Evolutionary conservation across 78 protist species (phyloP), one percentile per base, ranked within the genome.

Genomic region (Trichosphaerium sp.): DNA sequence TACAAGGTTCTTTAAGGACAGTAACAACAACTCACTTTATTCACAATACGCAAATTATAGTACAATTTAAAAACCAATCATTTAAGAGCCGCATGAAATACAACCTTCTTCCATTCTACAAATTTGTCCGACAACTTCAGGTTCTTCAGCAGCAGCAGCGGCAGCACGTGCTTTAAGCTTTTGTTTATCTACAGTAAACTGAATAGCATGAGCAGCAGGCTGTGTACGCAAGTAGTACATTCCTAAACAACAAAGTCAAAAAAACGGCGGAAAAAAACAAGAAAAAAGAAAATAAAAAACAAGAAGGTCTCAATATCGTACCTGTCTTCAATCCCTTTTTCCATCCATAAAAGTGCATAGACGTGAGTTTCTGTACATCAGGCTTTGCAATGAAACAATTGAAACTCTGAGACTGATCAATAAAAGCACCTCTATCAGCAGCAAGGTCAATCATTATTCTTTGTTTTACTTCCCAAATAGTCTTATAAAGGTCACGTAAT

Each of bases 281-380:
- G n/a, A n/a, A n/a, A n/a, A n/a, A n/a, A n/a, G n/a, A n/a, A n/a
- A n/a, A n/a, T n/a, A n/a, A n/a, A n/a, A n/a, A n/a, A n/a, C n/a
- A n/a, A n/a, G n/a, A n/a, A n/a, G n/a, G n/a, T n/a, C n/a, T n/a
- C n/a, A n/a, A n/a, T n/a, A n/a, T n/a, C n/a, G n/a, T n/a, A 47
- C 97, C 99, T 14, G 99, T 96, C 90, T 96, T 96, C 40, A 96
- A 80, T 37, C 99, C 99, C 76, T 78, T 68, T 83, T 88, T 86
- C 96, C 96, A 93, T 1, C 92, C 90, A 77, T 94, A 94, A 49
- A 96, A 94, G 89, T 96, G 99, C 99, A 96, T 94, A 25, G 93
- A 81, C 0, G 98, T 83, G 28, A 96, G 87, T 82, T 89, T 89
- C 25, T 72, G 58, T 23, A 48, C 63, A 65, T 58, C 89, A 71